A percentile compares a stretch with the other conserved stretches of the same genome.
Evolutionary conservation across 306 rosid genomes (phyloP).

Genomic region (Acacia acuminata): DNA sequence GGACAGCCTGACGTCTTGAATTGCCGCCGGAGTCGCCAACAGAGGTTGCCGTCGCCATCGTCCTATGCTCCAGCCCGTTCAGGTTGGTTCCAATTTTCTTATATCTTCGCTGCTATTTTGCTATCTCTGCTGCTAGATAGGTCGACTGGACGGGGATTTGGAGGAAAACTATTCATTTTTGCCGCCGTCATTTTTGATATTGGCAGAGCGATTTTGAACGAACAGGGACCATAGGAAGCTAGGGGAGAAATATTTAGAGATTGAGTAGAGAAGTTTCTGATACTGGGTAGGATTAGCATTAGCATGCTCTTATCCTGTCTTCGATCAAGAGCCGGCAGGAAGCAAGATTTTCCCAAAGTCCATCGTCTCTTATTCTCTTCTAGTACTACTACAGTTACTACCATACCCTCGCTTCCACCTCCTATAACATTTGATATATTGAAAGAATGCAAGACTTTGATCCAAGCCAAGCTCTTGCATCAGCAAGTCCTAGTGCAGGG

Average conservation of each 20-base stretch:
- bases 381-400: neutral
- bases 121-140: neutral
- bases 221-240: neutral
- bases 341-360: neutral
- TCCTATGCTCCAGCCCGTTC: neutral
- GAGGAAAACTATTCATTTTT: neutral
- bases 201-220: neutral
- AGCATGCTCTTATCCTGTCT: neutral
- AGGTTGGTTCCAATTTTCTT: too few species aligned
- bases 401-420: neutral
- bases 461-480: constrained; percentile 51
- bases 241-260: neutral
- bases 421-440: neutral
- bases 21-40: neutral
- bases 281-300: neutral
- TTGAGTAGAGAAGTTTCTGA: neutral
- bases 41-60: neutral
- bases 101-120: neutral
- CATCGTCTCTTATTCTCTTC: neutral
- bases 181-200: too few species aligned
- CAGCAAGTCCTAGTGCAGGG: constrained; percentile 45
- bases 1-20: neutral
- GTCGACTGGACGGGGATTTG: neutral
- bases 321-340: neutral
- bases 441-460: constrained; percentile 46